phyloP scores from a whole-genome alignment of 2,329 filamentous ascomycete genomes.

The Fusarium begoniae region DNA sequence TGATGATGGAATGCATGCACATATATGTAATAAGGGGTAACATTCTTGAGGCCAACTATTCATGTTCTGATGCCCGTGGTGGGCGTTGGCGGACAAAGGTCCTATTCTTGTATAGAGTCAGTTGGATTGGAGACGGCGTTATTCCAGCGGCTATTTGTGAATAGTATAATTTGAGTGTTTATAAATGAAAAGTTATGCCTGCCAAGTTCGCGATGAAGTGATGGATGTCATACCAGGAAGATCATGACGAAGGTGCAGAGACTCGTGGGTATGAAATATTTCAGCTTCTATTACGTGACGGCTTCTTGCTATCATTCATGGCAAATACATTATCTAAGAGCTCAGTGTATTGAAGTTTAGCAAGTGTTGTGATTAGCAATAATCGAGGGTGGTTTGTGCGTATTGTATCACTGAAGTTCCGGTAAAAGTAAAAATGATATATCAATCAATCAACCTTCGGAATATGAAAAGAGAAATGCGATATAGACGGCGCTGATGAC shows the following conservation, averaged over 20 bases:
- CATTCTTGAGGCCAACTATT: constrained; percentile 23
- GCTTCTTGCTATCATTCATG: no score
- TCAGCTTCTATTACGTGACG: not conserved
- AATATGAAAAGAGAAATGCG: not conserved
- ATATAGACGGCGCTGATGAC: not conserved
- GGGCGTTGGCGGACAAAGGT: constrained; percentile 19
- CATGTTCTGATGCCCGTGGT: constrained; percentile 31
- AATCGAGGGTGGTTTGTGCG: not conserved
- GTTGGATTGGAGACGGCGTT: constrained; percentile 37
- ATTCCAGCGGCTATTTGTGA: constrained; percentile 22
- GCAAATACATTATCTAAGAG: not conserved
- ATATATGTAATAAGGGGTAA: constrained; percentile 40
- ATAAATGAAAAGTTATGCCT: not conserved
- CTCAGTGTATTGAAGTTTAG: not conserved
- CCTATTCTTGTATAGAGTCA: constrained; percentile 37
- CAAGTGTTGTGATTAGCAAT: not conserved
- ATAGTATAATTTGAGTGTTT: constrained; percentile 34
- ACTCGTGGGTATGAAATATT: not conserved
- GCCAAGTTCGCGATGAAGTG: not conserved
- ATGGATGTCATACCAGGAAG: no score
- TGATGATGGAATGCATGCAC: constrained; percentile 32
- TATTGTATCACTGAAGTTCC: no score
- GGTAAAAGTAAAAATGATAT: not conserved
- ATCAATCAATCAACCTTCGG: not conserved
- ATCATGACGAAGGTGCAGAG: not conserved